Conservation (phyloP, 495 filamentous ascomycete genomes). For the Peziza echinospora region DNA sequence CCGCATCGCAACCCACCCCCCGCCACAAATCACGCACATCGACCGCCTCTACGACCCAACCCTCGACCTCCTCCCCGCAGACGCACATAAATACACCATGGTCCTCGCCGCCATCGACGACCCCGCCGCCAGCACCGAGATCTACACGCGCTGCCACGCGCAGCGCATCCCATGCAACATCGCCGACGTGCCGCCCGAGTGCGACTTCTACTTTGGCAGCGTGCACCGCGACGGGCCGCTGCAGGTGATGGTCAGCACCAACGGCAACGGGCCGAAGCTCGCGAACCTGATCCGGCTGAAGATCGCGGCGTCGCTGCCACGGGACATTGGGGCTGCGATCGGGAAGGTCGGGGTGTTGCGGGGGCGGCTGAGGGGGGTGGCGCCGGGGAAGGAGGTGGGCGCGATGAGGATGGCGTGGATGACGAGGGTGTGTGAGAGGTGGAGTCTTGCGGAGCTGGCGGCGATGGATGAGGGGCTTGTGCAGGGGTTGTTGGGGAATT, state of each 20-base stretch:
- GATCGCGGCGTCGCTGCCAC: conserved; percentile 56
- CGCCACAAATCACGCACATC: conserved; percentile 50
- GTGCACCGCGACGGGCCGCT: conserved; percentile 85
- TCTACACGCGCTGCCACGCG: conserved; percentile 84
- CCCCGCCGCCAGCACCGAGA: conserved; percentile 57
- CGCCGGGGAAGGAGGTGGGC: conserved; percentile 48
- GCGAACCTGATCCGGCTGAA: conserved; percentile 67
- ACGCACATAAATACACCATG: conserved; percentile 39
- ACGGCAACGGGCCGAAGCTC: conserved; percentile 84
- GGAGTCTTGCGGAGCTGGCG: conserved; percentile 68
- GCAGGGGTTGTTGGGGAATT: conserved; percentile 35
- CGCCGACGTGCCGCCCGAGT: conserved; percentile 88
- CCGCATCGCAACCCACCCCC: conserved; percentile 32
- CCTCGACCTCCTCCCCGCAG: conserved; percentile 42
- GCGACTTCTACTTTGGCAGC: conserved; percentile 95
- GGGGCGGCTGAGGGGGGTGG: conserved; percentile 54
- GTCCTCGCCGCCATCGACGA: conserved; percentile 87
- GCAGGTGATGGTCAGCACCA: conserved; percentile 96
- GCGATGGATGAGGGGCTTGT: conserved; percentile 70
- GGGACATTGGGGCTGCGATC: conserved; percentile 61
- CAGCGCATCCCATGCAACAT: conserved; percentile 76
- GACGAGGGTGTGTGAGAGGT: conserved; percentile 71
- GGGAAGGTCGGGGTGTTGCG: conserved; percentile 59
- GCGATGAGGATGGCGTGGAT: conserved; percentile 93
- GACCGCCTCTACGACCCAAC: conserved; percentile 61